phyloP scores from a whole-genome alignment of 345 rosid genomes.

The Schrenkiella parvula region DNA sequence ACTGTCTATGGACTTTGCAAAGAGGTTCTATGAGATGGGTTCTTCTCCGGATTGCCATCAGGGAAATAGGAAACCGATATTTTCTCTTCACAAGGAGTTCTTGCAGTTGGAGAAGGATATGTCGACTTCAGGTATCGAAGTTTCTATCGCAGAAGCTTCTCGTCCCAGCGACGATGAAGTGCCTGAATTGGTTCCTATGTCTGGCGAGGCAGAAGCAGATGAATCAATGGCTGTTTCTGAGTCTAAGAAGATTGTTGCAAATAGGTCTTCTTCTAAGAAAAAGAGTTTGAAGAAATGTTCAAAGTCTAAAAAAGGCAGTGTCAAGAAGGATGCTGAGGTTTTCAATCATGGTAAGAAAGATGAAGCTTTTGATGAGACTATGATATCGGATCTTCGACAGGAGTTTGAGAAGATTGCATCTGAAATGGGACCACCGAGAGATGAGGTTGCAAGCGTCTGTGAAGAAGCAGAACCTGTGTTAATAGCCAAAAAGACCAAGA shows the following conservation, averaged over 20 bases:
- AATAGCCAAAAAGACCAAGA: constrained; percentile 44
- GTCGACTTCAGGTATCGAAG: constrained; percentile 38
- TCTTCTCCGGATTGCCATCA: constrained; percentile 67
- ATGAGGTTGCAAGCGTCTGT: constrained; percentile 42
- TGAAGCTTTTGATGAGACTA: constrained; percentile 44
- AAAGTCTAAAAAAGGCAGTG: constrained; percentile 44
- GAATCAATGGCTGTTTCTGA: constrained; percentile 17
- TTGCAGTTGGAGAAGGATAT: constrained; percentile 70
- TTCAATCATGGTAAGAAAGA: constrained; percentile 20
- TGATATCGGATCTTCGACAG: constrained; percentile 72
- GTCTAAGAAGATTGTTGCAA: constrained; percentile 25
- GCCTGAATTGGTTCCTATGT: constrained; percentile 55
- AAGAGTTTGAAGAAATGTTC: constrained; percentile 47
- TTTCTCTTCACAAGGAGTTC: constrained; percentile 62
- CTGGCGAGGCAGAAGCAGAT: constrained; percentile 25
- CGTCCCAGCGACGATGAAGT: constrained; percentile 39
- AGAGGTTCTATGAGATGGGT: constrained; percentile 69
- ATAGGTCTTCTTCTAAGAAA: constrained; percentile 27
- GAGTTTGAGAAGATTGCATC: constrained; percentile 92
- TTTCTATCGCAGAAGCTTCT: constrained; percentile 41
- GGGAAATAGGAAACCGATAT: constrained; percentile 78
- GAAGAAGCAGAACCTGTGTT: constrained; percentile 34
- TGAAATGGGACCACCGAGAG: constrained; percentile 46
- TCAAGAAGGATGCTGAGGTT: constrained; percentile 32
- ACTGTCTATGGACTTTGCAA: constrained; percentile 49